Evolutionary conservation across 805 yeast species (phyloP).

Genomic region (Kockiozyma suomiensis): DNA sequence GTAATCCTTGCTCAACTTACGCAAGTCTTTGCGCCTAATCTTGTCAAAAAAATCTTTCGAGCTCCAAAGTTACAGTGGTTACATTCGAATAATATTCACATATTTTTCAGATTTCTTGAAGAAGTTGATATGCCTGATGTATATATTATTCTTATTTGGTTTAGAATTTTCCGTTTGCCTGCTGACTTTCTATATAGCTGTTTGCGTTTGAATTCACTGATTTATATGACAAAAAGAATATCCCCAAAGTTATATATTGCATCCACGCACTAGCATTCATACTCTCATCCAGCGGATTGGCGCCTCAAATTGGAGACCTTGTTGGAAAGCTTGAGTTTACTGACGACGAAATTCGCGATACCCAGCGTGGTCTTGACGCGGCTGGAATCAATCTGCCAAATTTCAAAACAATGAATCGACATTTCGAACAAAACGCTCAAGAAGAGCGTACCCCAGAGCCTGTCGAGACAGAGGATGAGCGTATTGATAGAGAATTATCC

Average conservation of each 20-base stretch:
- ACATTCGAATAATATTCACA: conserved; percentile 89
- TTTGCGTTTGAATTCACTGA: conserved; percentile 92
- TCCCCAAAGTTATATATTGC: conserved; percentile 93
- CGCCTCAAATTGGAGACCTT: conserved; percentile 56
- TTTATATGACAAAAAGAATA: conserved; percentile 84
- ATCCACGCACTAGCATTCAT: conserved; percentile 83
- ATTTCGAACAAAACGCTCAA: conserved; percentile 42
- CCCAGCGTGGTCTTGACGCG: conserved; percentile 64
- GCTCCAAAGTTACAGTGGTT: conserved; percentile 70
- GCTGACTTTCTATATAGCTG: conserved; percentile 17
- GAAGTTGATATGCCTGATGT: conserved; percentile 79
- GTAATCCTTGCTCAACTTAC: conserved; percentile 80
- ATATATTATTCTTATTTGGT: neutral
- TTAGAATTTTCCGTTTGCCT: neutral
- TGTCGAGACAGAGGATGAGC: conserved; percentile 17
- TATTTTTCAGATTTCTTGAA: conserved; percentile 69
- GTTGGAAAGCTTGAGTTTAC: conserved; percentile 65
- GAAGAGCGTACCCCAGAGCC: neutral
- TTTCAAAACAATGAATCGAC: conserved; percentile 58
- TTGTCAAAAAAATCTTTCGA: conserved; percentile 56
- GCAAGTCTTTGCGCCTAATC: conserved; percentile 66
- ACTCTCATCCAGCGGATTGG: conserved; percentile 57
- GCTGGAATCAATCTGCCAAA: conserved; percentile 75
- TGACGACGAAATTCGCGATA: conserved; percentile 66
- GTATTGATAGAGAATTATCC: conserved; percentile 9